Evolutionary conservation across 116 monocot genomes (phyloP).

Genomic region (Dioscorea cayenensis): DNA sequence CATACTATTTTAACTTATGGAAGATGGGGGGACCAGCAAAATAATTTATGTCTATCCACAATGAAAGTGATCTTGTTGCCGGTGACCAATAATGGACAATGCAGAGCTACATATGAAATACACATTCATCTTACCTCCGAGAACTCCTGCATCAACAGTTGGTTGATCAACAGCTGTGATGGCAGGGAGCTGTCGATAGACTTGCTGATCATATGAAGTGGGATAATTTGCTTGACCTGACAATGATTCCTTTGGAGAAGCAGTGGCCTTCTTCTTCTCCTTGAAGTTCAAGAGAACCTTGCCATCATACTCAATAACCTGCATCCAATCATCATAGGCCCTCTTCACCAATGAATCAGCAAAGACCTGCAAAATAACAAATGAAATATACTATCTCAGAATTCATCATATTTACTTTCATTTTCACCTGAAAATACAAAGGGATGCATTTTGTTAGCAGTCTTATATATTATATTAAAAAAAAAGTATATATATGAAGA

Average conservation of each 20-base stretch:
- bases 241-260: conserved; percentile 16
- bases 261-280: conserved; percentile 29
- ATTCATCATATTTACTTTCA: no score
- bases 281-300: conserved; percentile 63
- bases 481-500: not conserved
- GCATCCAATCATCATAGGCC: conserved; percentile 80
- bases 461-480: not conserved
- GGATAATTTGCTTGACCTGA: conserved; percentile 20
- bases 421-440: no score
- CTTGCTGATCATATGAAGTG: conserved; percentile 27
- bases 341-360: conserved; percentile 74
- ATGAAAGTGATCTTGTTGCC: no score
- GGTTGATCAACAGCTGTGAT: conserved; percentile 13
- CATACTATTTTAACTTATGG: not conserved
- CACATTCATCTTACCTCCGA: conserved; percentile 29
- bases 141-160: conserved; percentile 9
- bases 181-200: conserved; percentile 15
- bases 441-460: not conserved
- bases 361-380: conserved; percentile 36
- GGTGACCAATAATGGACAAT: not conserved
- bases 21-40: no score
- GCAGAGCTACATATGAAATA: not conserved
- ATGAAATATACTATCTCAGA: not conserved
- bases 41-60: no score
- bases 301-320: conserved; percentile 78